These are phyloP conservation scores for Fomitopsis betulina DNA, from an alignment of 1,284 basidiomycete genomes.

Conservation along the genomic window DNA sequence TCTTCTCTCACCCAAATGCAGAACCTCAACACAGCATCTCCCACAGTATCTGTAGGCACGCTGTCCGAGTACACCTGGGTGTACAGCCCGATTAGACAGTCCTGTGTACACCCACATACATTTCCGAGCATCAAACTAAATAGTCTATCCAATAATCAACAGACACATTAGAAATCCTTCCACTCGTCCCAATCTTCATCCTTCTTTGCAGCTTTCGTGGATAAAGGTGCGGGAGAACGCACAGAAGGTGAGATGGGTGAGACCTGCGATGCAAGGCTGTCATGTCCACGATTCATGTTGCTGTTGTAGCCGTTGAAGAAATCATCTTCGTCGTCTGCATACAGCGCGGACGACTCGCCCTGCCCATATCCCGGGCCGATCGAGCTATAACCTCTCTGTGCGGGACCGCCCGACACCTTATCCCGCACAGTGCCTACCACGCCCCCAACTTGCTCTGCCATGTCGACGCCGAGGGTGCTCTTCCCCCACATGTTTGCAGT, in stretches of 20 bases:
- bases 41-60: background rate
- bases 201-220: slow-evolving; percentile 32
- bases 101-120: background rate
- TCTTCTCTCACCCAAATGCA: background rate
- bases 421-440: slow-evolving; percentile 53
- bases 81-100: background rate
- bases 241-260: slow-evolving; percentile 13
- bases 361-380: slow-evolving; percentile 43
- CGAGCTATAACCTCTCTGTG: slow-evolving; percentile 52
- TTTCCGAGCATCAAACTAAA: background rate
- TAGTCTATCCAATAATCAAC: background rate
- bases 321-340: slow-evolving; percentile 49
- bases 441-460: slow-evolving; percentile 63
- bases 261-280: slow-evolving; percentile 10
- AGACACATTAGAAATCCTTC: slow-evolving; percentile 57
- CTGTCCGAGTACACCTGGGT: background rate
- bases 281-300: slow-evolving; percentile 14
- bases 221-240: slow-evolving; percentile 8
- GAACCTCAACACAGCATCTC: background rate
- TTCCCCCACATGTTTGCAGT: slow-evolving; percentile 72
- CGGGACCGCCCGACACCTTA: slow-evolving; percentile 35
- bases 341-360: slow-evolving; percentile 50
- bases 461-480: slow-evolving; percentile 73
- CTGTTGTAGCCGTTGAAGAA: slow-evolving; percentile 50
- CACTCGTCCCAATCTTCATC: slow-evolving; percentile 68